These are phyloP conservation scores for Heritiera littoralis DNA, from an alignment of 345 rosid species.

Conservation along the genomic window DNA sequence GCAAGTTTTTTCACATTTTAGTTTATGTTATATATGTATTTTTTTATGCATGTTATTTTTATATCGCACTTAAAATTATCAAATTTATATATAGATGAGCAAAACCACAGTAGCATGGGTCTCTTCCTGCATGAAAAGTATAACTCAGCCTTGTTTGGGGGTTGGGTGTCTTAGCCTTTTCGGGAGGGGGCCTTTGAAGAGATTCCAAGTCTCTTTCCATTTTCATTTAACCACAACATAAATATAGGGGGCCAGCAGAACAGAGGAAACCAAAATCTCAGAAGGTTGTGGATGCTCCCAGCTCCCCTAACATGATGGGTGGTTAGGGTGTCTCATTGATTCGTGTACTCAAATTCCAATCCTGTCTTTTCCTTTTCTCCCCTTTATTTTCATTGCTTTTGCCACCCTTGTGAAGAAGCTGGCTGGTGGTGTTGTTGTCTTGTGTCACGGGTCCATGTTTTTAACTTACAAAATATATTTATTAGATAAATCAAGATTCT, in stretches of 20 bases:
- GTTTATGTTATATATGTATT: too few species aligned
- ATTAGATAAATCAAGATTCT: too few species aligned
- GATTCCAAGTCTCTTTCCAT: neutral
- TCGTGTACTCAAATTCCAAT: slow-evolving; percentile 22
- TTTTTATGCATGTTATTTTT: too few species aligned
- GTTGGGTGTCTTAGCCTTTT: neutral
- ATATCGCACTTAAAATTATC: too few species aligned
- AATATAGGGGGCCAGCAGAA: neutral
- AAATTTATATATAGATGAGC: too few species aligned
- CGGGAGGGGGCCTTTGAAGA: neutral
- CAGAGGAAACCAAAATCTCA: slow-evolving; percentile 7
- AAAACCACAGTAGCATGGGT: too few species aligned
- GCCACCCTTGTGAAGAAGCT: neutral
- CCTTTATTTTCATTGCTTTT: neutral
- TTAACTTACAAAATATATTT: too few species aligned
- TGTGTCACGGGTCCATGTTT: too few species aligned
- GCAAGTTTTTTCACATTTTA: too few species aligned
- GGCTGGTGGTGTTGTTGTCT: neutral
- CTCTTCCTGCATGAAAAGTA: neutral
- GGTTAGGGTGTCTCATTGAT: slow-evolving; percentile 47
- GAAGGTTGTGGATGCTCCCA: slow-evolving; percentile 43
- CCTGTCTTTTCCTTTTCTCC: slow-evolving; percentile 10
- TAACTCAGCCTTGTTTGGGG: neutral
- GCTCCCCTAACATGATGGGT: slow-evolving; percentile 46
- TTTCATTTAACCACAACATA: too few species aligned